phyloP scores from a whole-genome alignment of 139 green algal genomes.

The Yamagishiella unicocca region DNA sequence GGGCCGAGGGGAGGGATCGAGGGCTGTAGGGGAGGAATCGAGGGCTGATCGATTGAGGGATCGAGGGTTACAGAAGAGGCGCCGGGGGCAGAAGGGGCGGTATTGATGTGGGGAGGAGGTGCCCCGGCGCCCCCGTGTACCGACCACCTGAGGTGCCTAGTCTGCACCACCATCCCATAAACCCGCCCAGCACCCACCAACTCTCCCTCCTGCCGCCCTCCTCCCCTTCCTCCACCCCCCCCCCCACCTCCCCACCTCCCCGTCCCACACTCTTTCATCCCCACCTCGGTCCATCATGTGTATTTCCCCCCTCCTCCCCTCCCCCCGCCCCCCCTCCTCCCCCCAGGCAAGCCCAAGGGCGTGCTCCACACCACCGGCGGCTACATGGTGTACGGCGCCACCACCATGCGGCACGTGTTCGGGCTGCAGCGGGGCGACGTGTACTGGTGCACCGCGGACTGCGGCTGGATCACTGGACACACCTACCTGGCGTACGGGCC shows the following conservation, averaged over 20 bases:
- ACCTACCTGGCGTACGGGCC: slow-evolving; percentile 91
- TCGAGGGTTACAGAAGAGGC: background rate
- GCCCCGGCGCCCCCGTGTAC: too few relatives aligned
- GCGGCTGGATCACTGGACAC: slow-evolving; percentile 98
- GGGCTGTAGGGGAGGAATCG: too few relatives aligned
- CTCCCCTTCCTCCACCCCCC: background rate
- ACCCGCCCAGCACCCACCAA: background rate
- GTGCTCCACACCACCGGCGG: slow-evolving; percentile 93
- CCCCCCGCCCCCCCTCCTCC: background rate
- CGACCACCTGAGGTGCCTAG: too few relatives aligned
- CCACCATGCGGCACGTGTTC: slow-evolving; percentile 91
- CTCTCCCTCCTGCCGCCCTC: background rate
- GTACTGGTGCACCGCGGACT: slow-evolving; percentile 98
- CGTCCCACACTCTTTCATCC: too few relatives aligned
- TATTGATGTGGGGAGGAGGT: background rate
- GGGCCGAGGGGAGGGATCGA: too few relatives aligned
- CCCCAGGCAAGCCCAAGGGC: slow-evolving; percentile 94
- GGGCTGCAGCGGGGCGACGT: slow-evolving; percentile 87
- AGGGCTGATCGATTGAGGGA: too few relatives aligned
- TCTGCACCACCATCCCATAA: too few relatives aligned
- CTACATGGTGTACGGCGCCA: slow-evolving; percentile 85
- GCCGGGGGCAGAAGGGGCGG: background rate
- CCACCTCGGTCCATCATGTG: background rate
- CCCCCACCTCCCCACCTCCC: too few relatives aligned
- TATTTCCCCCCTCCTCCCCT: background rate